These are phyloP conservation scores for Eucalyptus marginata DNA, from an alignment of 345 rosid genomes.

Conservation along the genomic window DNA sequence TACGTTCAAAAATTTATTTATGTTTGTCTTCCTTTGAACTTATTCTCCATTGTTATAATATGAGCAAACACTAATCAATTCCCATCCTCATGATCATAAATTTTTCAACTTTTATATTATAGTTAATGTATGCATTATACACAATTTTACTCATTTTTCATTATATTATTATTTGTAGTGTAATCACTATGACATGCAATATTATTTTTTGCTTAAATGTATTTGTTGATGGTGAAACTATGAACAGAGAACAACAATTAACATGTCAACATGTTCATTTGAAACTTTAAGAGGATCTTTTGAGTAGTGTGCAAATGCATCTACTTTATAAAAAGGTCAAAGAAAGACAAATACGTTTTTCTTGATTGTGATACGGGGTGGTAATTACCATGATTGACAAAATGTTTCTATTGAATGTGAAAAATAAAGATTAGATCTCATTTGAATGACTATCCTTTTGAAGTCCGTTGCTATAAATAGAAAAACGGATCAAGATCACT, in stretches of 20 bases:
- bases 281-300: not conserved
- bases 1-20: not conserved
- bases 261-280: not conserved
- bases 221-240: not conserved
- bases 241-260: not conserved
- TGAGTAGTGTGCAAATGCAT: not conserved
- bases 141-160: not conserved
- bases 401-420: no score
- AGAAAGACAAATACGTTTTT: not conserved
- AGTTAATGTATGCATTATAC: not conserved
- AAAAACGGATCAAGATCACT: not conserved
- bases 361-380: not conserved
- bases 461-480: fast-evolving
- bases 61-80: not conserved
- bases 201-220: not conserved
- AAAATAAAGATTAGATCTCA: fast-evolving
- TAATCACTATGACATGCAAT: not conserved
- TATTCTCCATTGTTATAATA: no score
- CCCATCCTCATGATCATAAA: not conserved
- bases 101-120: no score
- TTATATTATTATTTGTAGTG: not conserved
- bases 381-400: not conserved
- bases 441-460: not conserved
- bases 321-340: not conserved
- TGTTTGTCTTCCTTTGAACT: fast-evolving